Percentiles rank a stretch among this genome's conserved stretches.
These are phyloP conservation scores for Cucumis sativus DNA, from an alignment of 306 rosid genomes.

Conservation along the genomic window DNA sequence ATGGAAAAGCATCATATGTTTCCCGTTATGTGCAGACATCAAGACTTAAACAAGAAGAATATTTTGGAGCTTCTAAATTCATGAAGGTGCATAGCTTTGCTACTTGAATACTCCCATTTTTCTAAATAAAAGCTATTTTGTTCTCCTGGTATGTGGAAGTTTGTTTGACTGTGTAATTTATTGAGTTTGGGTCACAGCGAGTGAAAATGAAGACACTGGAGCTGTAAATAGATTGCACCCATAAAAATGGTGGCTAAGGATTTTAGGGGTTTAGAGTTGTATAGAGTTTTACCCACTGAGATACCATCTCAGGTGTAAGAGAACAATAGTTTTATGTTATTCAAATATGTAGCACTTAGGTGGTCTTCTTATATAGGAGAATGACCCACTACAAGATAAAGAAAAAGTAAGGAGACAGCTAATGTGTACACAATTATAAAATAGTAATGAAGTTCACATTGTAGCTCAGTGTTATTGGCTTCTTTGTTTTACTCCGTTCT, in stretches of 20 bases:
- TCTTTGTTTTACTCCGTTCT: background rate
- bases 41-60: slow-evolving; percentile 81
- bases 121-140: background rate
- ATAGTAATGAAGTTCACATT: no score
- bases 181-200: background rate
- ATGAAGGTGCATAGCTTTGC: slow-evolving; percentile 43
- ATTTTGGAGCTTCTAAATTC: slow-evolving; percentile 75
- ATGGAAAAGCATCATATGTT: slow-evolving; percentile 82
- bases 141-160: background rate
- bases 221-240: background rate
- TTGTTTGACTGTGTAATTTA: background rate
- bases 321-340: background rate
- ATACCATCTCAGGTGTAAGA: background rate
- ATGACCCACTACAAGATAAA: no score
- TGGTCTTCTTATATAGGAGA: no score
- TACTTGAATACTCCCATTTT: background rate
- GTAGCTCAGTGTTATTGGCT: background rate
- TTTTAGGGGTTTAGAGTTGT: background rate
- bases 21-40: slow-evolving; percentile 80
- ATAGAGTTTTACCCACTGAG: background rate
- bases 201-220: background rate
- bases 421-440: no score
- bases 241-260: background rate
- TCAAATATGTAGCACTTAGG: no score
- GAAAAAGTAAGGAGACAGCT: no score